A percentile compares a stretch with the other conserved stretches of the same genome.
Evolutionary conservation across 2,329 filamentous ascomycete genomes (phyloP).

Genomic region (Ceratocystis papillata): DNA sequence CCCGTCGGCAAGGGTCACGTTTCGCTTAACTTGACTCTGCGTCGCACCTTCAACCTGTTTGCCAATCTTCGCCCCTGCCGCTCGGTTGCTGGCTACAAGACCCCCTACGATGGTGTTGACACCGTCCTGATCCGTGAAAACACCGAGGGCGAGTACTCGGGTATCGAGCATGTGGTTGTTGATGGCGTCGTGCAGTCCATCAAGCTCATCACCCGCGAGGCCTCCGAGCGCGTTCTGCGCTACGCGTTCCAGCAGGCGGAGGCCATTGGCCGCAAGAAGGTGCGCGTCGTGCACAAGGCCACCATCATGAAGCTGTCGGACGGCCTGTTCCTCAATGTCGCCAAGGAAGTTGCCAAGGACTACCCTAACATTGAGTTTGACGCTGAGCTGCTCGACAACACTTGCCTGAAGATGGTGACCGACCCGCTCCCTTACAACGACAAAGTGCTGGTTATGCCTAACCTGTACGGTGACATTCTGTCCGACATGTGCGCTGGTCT

Average conservation of each 20-base stretch:
- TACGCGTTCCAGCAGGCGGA: constrained; percentile 98
- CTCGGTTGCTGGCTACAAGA: constrained; percentile 95
- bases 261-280: constrained; percentile 85
- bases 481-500: constrained; percentile 99
- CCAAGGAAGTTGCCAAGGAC: constrained; percentile 78
- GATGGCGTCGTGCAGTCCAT: constrained; percentile 98
- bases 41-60: constrained; percentile 98
- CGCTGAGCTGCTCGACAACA: constrained; percentile 96
- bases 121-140: constrained; percentile 98
- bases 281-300: constrained; percentile 97
- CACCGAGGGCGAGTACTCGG: constrained; percentile 98
- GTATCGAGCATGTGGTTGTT: constrained; percentile 96
- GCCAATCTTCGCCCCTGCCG: constrained; percentile 97
- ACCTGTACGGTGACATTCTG: constrained; percentile 98
- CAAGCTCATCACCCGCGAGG: constrained; percentile 95
- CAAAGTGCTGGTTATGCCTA: constrained; percentile 97
- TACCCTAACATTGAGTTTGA: constrained; percentile 95
- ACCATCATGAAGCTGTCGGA: constrained; percentile 99
- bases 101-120: constrained; percentile 92
- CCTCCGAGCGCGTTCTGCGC: constrained; percentile 87
- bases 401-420: constrained; percentile 96
- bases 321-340: constrained; percentile 89
- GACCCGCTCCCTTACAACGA: constrained; percentile 96
- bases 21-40: constrained; percentile 95
- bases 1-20: constrained; percentile 98